Evolutionary conservation across 2,329 filamentous ascomycete genomes (phyloP), one percentile per base, ranked within the genome.

Genomic region (Aspergillus flavus): DNA sequence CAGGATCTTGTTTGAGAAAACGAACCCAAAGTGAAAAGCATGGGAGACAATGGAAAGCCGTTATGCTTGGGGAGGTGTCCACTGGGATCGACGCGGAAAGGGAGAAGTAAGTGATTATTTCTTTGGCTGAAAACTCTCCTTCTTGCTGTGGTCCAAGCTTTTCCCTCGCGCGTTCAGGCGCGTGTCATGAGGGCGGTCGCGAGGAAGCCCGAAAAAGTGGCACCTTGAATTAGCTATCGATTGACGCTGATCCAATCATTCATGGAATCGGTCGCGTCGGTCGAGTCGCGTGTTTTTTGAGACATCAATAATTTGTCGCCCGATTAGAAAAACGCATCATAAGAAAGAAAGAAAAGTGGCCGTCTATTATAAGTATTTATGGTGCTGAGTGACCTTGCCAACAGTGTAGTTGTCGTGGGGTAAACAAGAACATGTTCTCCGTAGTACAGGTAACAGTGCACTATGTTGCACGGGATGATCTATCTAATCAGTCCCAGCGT

Each of bases 91-190:
- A 57, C 58, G 52, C 52, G 30, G 52, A 54, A 19, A 10, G 32
- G 52, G 14, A 32, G 50, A 53, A 32, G 50, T 11, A 53, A 32
- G 50, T 11, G 52, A 21, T 50, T 10, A 26, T 84, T 78, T 62
- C 77, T 81, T 67, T 83, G 80, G 62, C 32, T 62, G 48, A 21
- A 62, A 62, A 61, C 19, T 62, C 50, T 61, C 58, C 54, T 61
- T 55, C 45, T 39, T 28, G 52, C 12, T 45, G 34, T 66, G 67
- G 67, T 63, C 67, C 64, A 59, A 66, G 67, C 66, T 62, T 64
- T 62, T 34, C n/a, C 19, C 58, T 65, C 66, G 65, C 53, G 68
- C 71, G 63, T 61, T 64, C 58, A 68, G 58, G 66, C 67, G 67
- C 67, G 67, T 68, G 67, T 64, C 66, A 69, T 68, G 67, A 65